A percentile compares a stretch with the other conserved stretches of the same genome.
phyloP scores from a whole-genome alignment of 2,329 filamentous ascomycete species.

The Emmonsiellopsis sp. region DNA sequence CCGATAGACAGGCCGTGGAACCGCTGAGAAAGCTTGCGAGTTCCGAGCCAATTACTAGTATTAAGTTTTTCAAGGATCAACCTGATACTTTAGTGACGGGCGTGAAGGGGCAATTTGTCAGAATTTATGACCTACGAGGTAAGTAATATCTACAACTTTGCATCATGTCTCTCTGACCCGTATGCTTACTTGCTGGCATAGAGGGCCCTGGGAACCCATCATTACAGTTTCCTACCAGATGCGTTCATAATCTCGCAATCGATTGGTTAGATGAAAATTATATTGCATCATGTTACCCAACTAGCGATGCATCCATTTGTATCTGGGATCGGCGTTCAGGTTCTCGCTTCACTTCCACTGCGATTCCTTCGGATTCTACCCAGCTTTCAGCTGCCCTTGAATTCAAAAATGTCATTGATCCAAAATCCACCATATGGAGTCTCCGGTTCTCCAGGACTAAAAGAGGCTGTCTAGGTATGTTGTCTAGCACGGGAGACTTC shows the following conservation, averaged over 20 bases:
- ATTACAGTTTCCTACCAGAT: slow-evolving; percentile 46
- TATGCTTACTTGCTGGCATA: slow-evolving; percentile 10
- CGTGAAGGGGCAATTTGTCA: slow-evolving; percentile 51
- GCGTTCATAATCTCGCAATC: slow-evolving; percentile 56
- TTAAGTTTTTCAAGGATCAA: slow-evolving; percentile 54
- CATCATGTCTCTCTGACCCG: background rate
- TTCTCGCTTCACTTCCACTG: slow-evolving; percentile 27
- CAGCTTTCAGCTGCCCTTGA: slow-evolving; percentile 47
- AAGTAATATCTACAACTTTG: slow-evolving; percentile 15
- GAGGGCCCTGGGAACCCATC: slow-evolving; percentile 31
- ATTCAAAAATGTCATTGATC: slow-evolving; percentile 45
- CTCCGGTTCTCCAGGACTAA: slow-evolving; percentile 52
- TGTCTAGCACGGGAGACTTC: slow-evolving; percentile 52
- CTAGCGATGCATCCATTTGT: slow-evolving; percentile 49
- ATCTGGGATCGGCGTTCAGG: slow-evolving; percentile 54
- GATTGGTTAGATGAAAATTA: slow-evolving; percentile 58
- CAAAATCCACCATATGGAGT: slow-evolving; percentile 51
- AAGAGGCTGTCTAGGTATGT: slow-evolving; percentile 48
- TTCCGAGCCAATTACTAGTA: slow-evolving; percentile 54
- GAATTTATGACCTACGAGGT: slow-evolving; percentile 56
- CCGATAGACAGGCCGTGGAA: slow-evolving; percentile 27
- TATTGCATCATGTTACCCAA: slow-evolving; percentile 49
- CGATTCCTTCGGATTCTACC: slow-evolving; percentile 22
- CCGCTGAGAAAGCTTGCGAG: slow-evolving; percentile 53
- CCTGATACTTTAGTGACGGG: slow-evolving; percentile 54